phyloP scores from a whole-genome alignment of 2,329 filamentous ascomycete genomes.

The Aaosphaeria pasadenensis region DNA sequence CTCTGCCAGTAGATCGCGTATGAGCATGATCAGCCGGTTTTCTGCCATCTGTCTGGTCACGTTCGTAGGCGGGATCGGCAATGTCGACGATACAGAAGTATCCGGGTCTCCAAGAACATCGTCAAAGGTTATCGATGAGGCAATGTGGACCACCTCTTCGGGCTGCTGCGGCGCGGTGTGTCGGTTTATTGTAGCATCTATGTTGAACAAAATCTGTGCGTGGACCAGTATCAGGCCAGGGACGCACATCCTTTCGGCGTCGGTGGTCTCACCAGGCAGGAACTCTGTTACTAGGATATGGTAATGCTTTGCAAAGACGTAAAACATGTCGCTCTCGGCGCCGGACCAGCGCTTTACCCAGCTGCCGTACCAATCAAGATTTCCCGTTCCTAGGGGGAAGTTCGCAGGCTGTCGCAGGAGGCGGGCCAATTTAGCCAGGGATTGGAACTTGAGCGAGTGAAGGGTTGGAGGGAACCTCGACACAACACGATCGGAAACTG shows the following conservation, averaged over 20 bases:
- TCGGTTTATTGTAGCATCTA: slow-evolving; percentile 82
- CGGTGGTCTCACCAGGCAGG: slow-evolving; percentile 45
- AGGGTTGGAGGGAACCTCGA: slow-evolving; percentile 68
- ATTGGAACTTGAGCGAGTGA: slow-evolving; percentile 60
- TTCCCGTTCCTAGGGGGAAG: slow-evolving; percentile 64
- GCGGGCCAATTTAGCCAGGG: slow-evolving; percentile 58
- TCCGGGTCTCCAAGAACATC: slow-evolving; percentile 64
- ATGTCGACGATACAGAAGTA: slow-evolving; percentile 57
- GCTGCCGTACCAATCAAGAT: slow-evolving; percentile 79
- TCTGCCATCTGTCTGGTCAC: slow-evolving; percentile 80
- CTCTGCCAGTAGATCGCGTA: slow-evolving; percentile 75
- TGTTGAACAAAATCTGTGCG: slow-evolving; percentile 72
- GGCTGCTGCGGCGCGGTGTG: slow-evolving; percentile 48
- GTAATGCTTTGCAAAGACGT: slow-evolving; percentile 87
- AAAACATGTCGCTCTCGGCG: slow-evolving; percentile 83
- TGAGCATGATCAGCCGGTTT: slow-evolving; percentile 76
- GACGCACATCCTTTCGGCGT: slow-evolving; percentile 59
- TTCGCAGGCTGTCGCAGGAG: slow-evolving; percentile 64
- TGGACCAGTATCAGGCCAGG: slow-evolving; percentile 80
- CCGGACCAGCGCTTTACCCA: slow-evolving; percentile 87
- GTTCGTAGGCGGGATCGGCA: slow-evolving; percentile 65
- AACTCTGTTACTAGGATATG: slow-evolving; percentile 73
- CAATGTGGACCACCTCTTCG: slow-evolving; percentile 28
- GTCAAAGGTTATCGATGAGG: slow-evolving; percentile 62
- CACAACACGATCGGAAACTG: slow-evolving; percentile 60